Percentiles rank a stretch among this genome's conserved stretches.
Evolutionary conservation across 2,329 filamentous ascomycete genomes (phyloP).

Genomic region (Aspergillus brasiliensis): DNA sequence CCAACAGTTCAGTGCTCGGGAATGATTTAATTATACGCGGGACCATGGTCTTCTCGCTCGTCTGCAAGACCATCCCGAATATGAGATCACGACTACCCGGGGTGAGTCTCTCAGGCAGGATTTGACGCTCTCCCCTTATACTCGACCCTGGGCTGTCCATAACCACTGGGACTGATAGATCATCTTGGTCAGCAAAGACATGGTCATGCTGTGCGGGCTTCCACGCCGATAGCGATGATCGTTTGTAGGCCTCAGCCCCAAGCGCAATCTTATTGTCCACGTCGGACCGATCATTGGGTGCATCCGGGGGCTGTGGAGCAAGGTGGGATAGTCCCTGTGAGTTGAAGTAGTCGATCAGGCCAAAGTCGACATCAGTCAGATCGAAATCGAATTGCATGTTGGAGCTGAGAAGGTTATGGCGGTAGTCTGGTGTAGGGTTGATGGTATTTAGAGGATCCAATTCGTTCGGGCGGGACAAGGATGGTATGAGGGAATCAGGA

Average conservation of each 20-base stretch:
- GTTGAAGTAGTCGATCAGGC: slow-evolving; percentile 31
- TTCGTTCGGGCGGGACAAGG: slow-evolving; percentile 27
- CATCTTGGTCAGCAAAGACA: slow-evolving; percentile 29
- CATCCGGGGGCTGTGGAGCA: slow-evolving; percentile 13
- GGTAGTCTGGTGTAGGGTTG: slow-evolving; percentile 25
- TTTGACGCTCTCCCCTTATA: slow-evolving; percentile 19
- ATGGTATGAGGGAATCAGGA: slow-evolving; percentile 30
- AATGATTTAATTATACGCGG: slow-evolving; percentile 54
- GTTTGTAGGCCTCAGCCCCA: slow-evolving; percentile 31
- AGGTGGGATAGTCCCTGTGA: slow-evolving; percentile 15
- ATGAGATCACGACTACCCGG: slow-evolving; percentile 59
- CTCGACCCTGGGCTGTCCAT: slow-evolving; percentile 26
- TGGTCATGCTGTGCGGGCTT: slow-evolving; percentile 28
- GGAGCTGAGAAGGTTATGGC: slow-evolving; percentile 23
- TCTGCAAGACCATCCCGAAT: slow-evolving; percentile 64
- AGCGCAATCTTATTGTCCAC: slow-evolving; percentile 30
- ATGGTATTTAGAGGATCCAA: slow-evolving; percentile 19
- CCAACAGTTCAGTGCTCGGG: slow-evolving; percentile 43
- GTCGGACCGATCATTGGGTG: slow-evolving; percentile 21
- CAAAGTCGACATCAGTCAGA: slow-evolving; percentile 32
- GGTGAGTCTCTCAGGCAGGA: slow-evolving; percentile 27
- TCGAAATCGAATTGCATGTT: slow-evolving; percentile 27
- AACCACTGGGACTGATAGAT: slow-evolving; percentile 29
- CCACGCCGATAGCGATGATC: slow-evolving; percentile 33
- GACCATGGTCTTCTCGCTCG: slow-evolving; percentile 55